A percentile compares a stretch with the other conserved stretches of the same genome.
Conservation (phyloP, 108 stramenopile genomes). For the Fragilaria crotonensis region DNA sequence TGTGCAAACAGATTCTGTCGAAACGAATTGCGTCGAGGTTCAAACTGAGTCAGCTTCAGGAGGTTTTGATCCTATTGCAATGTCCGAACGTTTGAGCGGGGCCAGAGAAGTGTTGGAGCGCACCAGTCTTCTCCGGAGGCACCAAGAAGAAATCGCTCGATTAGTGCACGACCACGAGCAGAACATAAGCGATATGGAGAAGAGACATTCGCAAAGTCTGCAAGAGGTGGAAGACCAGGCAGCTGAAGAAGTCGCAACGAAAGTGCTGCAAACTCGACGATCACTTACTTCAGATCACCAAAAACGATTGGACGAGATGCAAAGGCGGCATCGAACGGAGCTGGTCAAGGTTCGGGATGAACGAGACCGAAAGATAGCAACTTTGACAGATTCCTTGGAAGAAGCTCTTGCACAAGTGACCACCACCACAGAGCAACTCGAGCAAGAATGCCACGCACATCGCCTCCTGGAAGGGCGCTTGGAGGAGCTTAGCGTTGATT, state of each 20-base stretch:
- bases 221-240: constrained; percentile 9
- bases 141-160: constrained; percentile 32
- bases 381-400: constrained; percentile 10
- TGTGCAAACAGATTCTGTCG: background rate
- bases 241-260: constrained; percentile 8
- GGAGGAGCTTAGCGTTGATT: constrained; percentile 10
- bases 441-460: constrained; percentile 13
- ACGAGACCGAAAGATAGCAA: background rate
- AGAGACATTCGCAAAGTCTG: constrained; percentile 6
- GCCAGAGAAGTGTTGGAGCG: constrained; percentile 35
- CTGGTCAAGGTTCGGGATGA: constrained; percentile 14
- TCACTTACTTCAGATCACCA: background rate
- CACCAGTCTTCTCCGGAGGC: constrained; percentile 21
- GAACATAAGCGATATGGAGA: constrained; percentile 14
- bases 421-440: constrained; percentile 12
- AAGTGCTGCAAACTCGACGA: background rate
- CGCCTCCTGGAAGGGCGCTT: constrained; percentile 14
- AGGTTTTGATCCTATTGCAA: background rate
- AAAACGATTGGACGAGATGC: constrained; percentile 7
- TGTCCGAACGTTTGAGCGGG: constrained; percentile 21
- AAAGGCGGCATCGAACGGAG: constrained; percentile 15
- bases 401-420: constrained; percentile 15
- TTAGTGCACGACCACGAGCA: constrained; percentile 20
- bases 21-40: background rate
- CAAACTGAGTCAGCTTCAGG: background rate